phyloP scores from a whole-genome alignment of 768 basidiomycete genomes.

The Auricularia cornea region DNA sequence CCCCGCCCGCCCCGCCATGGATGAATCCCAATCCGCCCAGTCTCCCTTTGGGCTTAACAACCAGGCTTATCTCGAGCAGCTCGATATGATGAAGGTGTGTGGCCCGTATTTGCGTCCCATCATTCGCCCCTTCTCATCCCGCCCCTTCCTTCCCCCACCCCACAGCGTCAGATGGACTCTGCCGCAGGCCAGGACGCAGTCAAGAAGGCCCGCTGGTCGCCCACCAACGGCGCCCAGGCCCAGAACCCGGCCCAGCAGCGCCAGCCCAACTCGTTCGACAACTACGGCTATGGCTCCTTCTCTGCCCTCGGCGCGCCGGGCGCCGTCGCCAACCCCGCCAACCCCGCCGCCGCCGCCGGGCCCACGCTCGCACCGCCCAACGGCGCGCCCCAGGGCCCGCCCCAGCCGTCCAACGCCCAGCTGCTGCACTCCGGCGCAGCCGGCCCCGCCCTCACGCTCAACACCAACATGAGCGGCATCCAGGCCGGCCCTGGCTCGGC shows the following conservation, averaged over 20 bases:
- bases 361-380: constrained; percentile 66
- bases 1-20: background rate
- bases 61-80: constrained; percentile 22
- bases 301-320: constrained; percentile 32
- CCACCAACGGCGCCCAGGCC: constrained; percentile 41
- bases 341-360: constrained; percentile 37
- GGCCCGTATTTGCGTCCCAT: background rate
- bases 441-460: constrained; percentile 44
- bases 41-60: background rate
- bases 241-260: constrained; percentile 24
- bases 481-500: constrained; percentile 6
- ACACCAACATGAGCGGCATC: constrained; percentile 36
- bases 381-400: constrained; percentile 9
- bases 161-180: constrained; percentile 78
- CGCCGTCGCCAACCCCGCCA: constrained; percentile 26
- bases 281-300: constrained; percentile 77
- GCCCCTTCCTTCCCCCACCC: constrained; percentile 1
- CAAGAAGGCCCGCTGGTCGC: constrained; percentile 89
- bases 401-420: background rate
- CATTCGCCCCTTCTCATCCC: constrained; percentile 1
- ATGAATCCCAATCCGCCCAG: background rate
- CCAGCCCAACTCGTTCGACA: constrained; percentile 63
- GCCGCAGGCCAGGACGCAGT: constrained; percentile 65
- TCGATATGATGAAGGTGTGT: constrained; percentile 88
- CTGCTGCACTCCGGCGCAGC: constrained; percentile 4